Base-by-base conservation (phyloP, 208 protist genomes). In the Crithidia bombi region DNA sequence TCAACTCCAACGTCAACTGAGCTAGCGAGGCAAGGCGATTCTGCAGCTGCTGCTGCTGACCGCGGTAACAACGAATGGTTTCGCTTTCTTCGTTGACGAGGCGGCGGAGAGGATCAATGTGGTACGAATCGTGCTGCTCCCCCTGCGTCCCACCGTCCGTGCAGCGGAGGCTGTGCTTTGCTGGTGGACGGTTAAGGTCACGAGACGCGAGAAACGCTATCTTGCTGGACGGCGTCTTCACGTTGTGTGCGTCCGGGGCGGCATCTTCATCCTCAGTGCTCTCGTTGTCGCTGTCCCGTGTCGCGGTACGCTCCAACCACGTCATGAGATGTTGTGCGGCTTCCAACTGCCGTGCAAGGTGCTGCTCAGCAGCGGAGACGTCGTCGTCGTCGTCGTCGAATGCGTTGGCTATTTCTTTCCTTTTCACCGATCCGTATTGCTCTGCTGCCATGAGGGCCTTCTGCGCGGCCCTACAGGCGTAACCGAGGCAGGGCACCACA, bases 1-100 rank as follows among this genome's bases (percentile, higher is more conserved):
- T 14, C 0, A 70, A 36, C n/a, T 77, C 70, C n/a, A 25, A n/a
- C 17, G 75, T 54, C n/a, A 69, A 65, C 51, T 72, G 28, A 3
- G 19, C 50, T 15, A 75, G 63, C 41, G 46, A 36, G 19, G 28
- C 49, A 5, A 62, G 52, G 7, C 65, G 65, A 19, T 65, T 65
- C 58, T 58, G 50, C 26, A 70, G 61, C 19, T 36, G 21, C 6
- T 21, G 28, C 32, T 33, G 47, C 61, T 78, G 63, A 44, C 52
- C 32, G 21, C 36, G 65, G 46, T 78, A 78, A 33, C 36, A 59
- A 6, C 38, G 33, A 21, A 67, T 30, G 21, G 73, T 70, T 7
- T 63, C 54, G 0, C 15, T 32, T 25, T 78, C 73, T 19, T 65
- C 59, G 4, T 41, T 9, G 17, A 78, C 59, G 35, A 75, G 61